phyloP scores from a whole-genome alignment of 345 rosid species.

The Eucalyptus regnans region DNA sequence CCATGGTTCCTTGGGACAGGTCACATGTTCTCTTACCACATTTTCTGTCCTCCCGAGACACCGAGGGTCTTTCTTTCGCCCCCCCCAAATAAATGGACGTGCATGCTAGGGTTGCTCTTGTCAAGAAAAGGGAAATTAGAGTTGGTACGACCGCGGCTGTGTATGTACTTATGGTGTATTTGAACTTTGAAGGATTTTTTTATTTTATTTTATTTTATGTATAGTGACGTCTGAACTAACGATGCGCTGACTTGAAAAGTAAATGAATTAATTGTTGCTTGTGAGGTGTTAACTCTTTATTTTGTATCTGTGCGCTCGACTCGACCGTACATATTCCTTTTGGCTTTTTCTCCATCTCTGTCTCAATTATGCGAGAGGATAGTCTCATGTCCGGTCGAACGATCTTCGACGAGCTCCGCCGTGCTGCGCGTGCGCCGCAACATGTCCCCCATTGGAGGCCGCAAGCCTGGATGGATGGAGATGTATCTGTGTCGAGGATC shows the following conservation, averaged over 20 bases:
- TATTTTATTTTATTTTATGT: neutral
- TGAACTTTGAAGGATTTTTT: neutral
- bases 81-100: neutral
- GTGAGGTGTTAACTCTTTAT: accelerated
- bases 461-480: neutral
- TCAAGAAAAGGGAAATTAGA: neutral
- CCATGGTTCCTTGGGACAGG: neutral
- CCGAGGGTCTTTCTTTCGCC: neutral
- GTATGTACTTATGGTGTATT: neutral
- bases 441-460: neutral
- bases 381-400: neutral
- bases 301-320: neutral
- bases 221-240: neutral
- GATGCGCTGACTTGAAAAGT: neutral
- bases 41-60: neutral
- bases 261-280: neutral
- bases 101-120: neutral
- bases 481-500: neutral
- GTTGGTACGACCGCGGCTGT: neutral
- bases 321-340: neutral
- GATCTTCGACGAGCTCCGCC: no score
- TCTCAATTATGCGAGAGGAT: neutral
- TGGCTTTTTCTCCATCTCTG: neutral
- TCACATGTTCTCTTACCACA: neutral
- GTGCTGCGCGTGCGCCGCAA: neutral